These are phyloP conservation scores for Chaetomium fimeti DNA, from an alignment of 495 filamentous ascomycete genomes.

Conservation along the genomic window DNA sequence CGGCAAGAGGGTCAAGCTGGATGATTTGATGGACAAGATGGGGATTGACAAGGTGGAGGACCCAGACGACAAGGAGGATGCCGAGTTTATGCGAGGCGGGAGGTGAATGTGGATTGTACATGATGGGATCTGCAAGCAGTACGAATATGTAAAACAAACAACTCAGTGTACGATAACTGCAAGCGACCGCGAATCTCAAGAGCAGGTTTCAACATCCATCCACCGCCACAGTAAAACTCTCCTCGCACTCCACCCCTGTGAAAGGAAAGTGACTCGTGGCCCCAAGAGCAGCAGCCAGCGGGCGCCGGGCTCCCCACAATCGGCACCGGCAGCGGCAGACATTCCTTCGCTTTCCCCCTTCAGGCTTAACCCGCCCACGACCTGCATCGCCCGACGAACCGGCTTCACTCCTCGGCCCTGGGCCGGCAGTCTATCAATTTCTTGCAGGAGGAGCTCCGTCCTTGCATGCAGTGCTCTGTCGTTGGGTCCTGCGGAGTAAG, in stretches of 20 bases:
- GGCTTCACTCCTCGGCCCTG: background rate
- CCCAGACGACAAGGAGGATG: slow-evolving; percentile 28
- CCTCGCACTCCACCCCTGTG: background rate
- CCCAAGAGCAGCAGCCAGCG: no score
- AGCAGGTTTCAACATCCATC: background rate
- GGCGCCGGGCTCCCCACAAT: no score
- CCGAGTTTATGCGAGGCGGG: slow-evolving; percentile 12
- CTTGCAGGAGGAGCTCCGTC: slow-evolving; percentile 15
- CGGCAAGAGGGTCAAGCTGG: slow-evolving; percentile 49
- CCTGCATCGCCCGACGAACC: background rate
- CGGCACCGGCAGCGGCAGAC: background rate
- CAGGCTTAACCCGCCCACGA: background rate
- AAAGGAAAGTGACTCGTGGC: slow-evolving; percentile 7
- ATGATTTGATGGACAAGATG: slow-evolving; percentile 44
- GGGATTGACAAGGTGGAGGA: slow-evolving; percentile 31
- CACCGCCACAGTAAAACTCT: background rate
- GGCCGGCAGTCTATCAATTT: slow-evolving; percentile 12
- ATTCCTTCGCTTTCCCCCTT: background rate
- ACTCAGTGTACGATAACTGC: background rate
- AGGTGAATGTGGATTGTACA: slow-evolving; percentile 4
- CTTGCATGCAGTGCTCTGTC: background rate
- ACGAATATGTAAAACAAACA: background rate
- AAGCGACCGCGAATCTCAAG: background rate
- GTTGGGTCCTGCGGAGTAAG: background rate
- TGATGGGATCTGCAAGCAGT: background rate